Percentiles rank a stretch among this genome's conserved stretches.
Evolutionary conservation across 2,329 filamentous ascomycete genomes (phyloP).

Genomic region (Torrubiellomyces zombiae): DNA sequence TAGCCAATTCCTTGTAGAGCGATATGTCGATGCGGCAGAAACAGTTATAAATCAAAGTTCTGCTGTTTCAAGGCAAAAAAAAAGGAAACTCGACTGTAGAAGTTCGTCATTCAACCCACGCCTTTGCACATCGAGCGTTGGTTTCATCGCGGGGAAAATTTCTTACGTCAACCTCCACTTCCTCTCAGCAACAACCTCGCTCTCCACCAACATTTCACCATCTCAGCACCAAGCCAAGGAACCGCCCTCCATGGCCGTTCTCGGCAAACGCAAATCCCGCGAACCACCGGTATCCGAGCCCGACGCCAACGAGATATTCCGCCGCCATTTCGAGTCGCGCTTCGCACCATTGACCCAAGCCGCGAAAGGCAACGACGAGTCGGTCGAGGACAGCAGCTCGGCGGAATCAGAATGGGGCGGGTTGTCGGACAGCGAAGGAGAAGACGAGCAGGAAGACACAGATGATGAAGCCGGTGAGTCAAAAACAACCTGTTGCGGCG

Average conservation of each 20-base stretch:
- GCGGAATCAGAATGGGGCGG: conserved; percentile 3
- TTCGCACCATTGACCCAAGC: conserved; percentile 51
- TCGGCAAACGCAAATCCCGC: conserved; percentile 32
- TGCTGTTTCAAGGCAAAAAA: too few species aligned
- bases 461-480: conserved; percentile 4
- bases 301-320: conserved; percentile 59
- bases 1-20: too few species aligned
- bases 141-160: too few species aligned
- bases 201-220: conserved; percentile 1
- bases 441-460: conserved; percentile 19
- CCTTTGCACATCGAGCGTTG: too few species aligned
- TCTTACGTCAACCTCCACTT: too few species aligned
- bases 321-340: conserved; percentile 71
- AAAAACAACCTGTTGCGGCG: too few species aligned
- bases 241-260: conserved; percentile 30
- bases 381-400: background rate
- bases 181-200: background rate
- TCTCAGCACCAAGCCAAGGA: too few species aligned
- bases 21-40: too few species aligned
- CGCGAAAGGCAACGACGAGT: conserved; percentile 10
- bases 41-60: too few species aligned
- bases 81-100: too few species aligned
- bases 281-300: conserved; percentile 20
- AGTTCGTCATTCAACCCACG: too few species aligned
- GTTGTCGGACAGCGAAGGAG: conserved; percentile 11